Conservation (phyloP, 345 rosid genomes). For the Gossypium australe region DNA sequence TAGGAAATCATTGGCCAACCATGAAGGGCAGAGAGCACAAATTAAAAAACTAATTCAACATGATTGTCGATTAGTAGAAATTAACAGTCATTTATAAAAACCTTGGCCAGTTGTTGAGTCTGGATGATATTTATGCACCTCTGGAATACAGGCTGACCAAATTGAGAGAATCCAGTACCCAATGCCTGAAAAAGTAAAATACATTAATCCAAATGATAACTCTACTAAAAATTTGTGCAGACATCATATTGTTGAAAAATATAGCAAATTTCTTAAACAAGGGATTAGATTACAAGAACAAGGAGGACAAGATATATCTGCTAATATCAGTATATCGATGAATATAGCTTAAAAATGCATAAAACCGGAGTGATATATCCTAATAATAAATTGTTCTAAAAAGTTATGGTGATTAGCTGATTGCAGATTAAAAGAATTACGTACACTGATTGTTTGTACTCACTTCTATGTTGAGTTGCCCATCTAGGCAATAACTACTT, state of each 20-base stretch:
- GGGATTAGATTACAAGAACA: not conserved
- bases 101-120: constrained; percentile 82
- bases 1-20: not conserved
- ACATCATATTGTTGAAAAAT: not conserved
- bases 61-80: not conserved
- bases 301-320: not conserved
- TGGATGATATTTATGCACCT: constrained; percentile 89
- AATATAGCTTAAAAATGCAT: not conserved
- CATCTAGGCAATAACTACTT: not conserved
- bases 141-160: constrained; percentile 87
- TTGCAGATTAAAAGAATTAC: not conserved
- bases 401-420: not conserved
- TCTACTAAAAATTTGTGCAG: not conserved
- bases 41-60: not conserved
- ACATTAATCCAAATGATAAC: not conserved
- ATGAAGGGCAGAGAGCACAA: constrained; percentile 11
- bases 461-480: not conserved
- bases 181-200: constrained; percentile 61
- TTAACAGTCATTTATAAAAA: constrained; percentile 17
- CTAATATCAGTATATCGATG: not conserved
- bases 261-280: not conserved
- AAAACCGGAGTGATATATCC: not conserved
- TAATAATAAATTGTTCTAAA: not conserved
- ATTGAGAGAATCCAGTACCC: constrained; percentile 85
- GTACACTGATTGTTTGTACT: not conserved